Conservation (phyloP, 768 basidiomycete genomes). For the Suillus sp. region DNA sequence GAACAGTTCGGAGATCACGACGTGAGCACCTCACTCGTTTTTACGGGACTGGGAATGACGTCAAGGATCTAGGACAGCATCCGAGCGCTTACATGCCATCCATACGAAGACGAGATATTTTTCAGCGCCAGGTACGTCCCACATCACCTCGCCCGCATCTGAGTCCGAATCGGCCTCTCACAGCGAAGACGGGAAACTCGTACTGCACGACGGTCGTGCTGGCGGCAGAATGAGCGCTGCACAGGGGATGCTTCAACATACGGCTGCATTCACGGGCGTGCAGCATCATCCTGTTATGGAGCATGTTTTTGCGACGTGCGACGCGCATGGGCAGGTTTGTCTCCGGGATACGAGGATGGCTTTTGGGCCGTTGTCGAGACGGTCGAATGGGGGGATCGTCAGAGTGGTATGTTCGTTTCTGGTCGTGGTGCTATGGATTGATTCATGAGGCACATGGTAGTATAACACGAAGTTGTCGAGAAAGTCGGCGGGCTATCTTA, state of each 20-base stretch:
- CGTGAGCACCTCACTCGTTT: conserved; percentile 18
- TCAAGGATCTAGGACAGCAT: conserved; percentile 56
- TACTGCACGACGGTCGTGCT: conserved; percentile 61
- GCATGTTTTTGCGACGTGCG: conserved; percentile 68
- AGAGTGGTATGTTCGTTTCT: conserved; percentile 47
- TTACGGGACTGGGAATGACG: not conserved
- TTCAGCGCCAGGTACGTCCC: conserved; percentile 36
- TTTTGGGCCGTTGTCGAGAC: conserved; percentile 53
- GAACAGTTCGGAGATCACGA: conserved; percentile 35
- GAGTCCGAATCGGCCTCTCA: not conserved
- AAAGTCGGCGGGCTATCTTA: conserved; percentile 39
- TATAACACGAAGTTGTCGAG: conserved; percentile 51
- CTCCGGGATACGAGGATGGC: conserved; percentile 76
- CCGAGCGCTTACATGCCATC: conserved; percentile 65
- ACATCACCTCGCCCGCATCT: not conserved
- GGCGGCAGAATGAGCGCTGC: conserved; percentile 38
- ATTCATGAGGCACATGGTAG: conserved; percentile 34
- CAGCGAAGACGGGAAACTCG: conserved; percentile 73
- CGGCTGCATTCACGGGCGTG: conserved; percentile 61
- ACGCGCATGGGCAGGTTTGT: conserved; percentile 57
- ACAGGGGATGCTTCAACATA: conserved; percentile 54
- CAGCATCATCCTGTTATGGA: conserved; percentile 70
- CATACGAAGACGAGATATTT: conserved; percentile 66
- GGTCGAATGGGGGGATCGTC: conserved; percentile 56
- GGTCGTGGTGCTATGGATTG: conserved; percentile 11